Conservation (phyloP, 306 rosid species). For the Dalbergia cochinchinensis region DNA sequence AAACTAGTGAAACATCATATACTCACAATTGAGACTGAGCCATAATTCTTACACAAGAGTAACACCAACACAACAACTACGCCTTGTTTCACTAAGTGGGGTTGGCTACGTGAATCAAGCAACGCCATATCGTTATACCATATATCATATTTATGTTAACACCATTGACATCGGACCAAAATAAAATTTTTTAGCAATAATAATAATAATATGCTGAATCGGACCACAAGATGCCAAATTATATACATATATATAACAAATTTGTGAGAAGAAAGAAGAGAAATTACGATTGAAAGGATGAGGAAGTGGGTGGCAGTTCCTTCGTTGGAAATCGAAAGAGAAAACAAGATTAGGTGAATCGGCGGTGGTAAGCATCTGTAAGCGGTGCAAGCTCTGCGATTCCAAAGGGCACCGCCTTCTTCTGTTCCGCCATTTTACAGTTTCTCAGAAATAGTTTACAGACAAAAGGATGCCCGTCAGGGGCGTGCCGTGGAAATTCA, state of each 20-base stretch:
- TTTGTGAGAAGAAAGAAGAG: neutral
- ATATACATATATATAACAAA: neutral
- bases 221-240: neutral
- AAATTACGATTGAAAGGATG: constrained; percentile 33
- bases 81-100: no score
- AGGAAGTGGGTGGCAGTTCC: neutral
- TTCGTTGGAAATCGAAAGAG: neutral
- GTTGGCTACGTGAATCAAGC: no score
- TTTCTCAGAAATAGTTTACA: neutral
- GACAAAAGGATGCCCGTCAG: neutral
- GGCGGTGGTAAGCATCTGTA: neutral
- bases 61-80: neutral
- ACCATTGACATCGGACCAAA: neutral
- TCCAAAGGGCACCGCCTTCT: neutral
- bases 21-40: constrained; percentile 21
- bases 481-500: no score
- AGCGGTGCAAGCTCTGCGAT: neutral
- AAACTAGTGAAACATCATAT: constrained; percentile 1
- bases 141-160: no score
- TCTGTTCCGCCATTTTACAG: neutral
- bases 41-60: neutral
- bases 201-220: neutral
- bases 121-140: no score
- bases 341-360: constrained; percentile 1
- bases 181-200: neutral